Conservation (phyloP, 257 asterid species). For the Thymus quinquecostatus region DNA sequence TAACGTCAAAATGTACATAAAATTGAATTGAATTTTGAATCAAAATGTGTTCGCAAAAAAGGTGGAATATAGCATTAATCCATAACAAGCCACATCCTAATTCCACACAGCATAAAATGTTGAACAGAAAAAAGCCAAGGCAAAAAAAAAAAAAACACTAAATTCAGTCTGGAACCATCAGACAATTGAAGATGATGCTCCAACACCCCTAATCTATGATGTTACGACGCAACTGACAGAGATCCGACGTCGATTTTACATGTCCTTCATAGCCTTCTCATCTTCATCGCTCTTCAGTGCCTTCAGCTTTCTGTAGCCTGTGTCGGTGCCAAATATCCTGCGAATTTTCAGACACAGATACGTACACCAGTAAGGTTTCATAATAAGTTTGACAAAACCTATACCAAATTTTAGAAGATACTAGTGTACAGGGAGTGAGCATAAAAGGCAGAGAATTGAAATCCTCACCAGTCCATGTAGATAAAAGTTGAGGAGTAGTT, state of each 20-base stretch:
- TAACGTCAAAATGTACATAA: conserved; percentile 1
- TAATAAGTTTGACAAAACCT: not conserved
- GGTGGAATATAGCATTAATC: conserved; percentile 30
- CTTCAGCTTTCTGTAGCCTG: conserved; percentile 80
- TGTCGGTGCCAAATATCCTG: conserved; percentile 90
- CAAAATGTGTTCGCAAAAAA: not conserved
- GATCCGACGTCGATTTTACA: conserved; percentile 30
- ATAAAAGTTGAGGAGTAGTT: conserved; percentile 95
- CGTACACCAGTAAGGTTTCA: not conserved
- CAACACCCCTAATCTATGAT: conserved; percentile 29
- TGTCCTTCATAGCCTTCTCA: conserved; percentile 47
- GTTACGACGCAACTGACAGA: conserved; percentile 27
- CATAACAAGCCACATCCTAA: conserved; percentile 35
- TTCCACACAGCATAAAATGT: conserved; percentile 37
- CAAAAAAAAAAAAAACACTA: conserved; percentile 28
- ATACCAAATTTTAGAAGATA: not conserved
- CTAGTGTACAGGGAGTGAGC: not conserved
- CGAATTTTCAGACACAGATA: not conserved
- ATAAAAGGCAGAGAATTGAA: conserved; percentile 21
- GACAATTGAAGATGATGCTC: conserved; percentile 33
- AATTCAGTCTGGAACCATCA: conserved; percentile 21
- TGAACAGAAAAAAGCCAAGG: conserved; percentile 23
- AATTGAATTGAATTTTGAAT: conserved; percentile 14
- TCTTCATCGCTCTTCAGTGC: conserved; percentile 57
- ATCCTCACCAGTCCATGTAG: conserved; percentile 95